Evolutionary conservation across 164 flowering plant genomes (phyloP), one percentile per base, ranked within the genome.

Genomic region (Kalanchoe fedtschenkoi): DNA sequence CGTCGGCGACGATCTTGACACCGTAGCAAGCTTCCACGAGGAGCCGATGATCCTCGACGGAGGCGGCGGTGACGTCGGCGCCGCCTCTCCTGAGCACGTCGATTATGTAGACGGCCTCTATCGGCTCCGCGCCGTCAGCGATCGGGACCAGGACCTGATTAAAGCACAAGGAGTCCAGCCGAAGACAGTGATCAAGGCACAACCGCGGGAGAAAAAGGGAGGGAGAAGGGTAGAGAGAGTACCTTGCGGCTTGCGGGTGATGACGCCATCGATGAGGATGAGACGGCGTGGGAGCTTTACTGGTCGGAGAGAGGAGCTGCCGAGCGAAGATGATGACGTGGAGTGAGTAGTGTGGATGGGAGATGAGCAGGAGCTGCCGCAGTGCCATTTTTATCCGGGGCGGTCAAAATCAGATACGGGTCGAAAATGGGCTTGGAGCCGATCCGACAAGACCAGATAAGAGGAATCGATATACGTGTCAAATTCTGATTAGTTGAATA

Each of bases 21-120:
- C 88, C 95, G 65, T 89, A 74, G 62, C 76, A 60, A 0, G 89
- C 89, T 34, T 81, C 84, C 7, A 86, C 80, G 0, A 44, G 68
- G 34, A 82, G 78, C 66, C 71, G 77, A 41, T 80, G 77, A 41
- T 80, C 72, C 76, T 83, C 89, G 21, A 82, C 89, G 11, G 97
- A 91, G 6, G 93, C 96, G 3, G 85, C 90, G n/a, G 87, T 85
- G 22, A 91, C 96, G 16, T 82, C 89, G 15, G 95, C 91, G 26
- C 93, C 97, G 28, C 85, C 82, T 66, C 96, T 70, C 37, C 95
- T 77, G 58, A 91, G 71, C 9, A 88, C 85, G 60, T 88, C 91
- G 61, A 85, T 72, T 41, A 64, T 72, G 29, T 83, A 70, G 62
- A 85, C 89, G 6, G 95, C 91, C 77, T 91, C 91, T 73, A 88